These are phyloP conservation scores for Globisporangium takayamanum DNA, from an alignment of 352 stramenopile genomes.

Conservation along the genomic window DNA sequence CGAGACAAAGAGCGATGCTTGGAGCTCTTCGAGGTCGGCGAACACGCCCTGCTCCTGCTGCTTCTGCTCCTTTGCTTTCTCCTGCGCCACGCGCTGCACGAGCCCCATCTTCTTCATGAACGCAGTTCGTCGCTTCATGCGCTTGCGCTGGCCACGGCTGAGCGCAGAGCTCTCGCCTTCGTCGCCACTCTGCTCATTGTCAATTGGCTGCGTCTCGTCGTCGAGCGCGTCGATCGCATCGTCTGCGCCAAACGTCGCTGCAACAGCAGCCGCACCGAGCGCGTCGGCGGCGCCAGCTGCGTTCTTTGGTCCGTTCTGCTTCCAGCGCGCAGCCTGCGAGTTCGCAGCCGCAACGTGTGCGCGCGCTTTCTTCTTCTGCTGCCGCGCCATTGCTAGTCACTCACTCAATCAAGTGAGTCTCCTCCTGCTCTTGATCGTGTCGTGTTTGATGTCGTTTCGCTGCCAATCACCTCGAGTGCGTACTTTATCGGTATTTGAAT, in stretches of 20 bases:
- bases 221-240: conserved; percentile 13
- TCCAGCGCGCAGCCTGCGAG: conserved; percentile 21
- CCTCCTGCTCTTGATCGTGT: no score
- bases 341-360: conserved; percentile 43
- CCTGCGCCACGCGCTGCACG: conserved; percentile 53
- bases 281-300: conserved; percentile 8
- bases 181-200: conserved; percentile 30
- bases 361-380: conserved; percentile 53
- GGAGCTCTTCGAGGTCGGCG: conserved; percentile 58
- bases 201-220: conserved; percentile 18
- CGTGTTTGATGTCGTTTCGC: no score
- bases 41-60: conserved; percentile 54
- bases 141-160: conserved; percentile 80
- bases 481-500: no score
- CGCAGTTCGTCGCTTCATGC: conserved; percentile 67
- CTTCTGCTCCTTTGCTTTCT: conserved; percentile 45
- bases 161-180: conserved; percentile 29
- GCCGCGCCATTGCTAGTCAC: conserved; percentile 34
- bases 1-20: conserved; percentile 62
- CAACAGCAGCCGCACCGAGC: conserved; percentile 49
- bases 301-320: conserved; percentile 3
- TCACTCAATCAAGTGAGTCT: not conserved
- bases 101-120: conserved; percentile 87
- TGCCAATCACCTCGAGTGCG: no score
- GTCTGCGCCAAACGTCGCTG: conserved; percentile 50